A percentile compares a stretch with the other conserved stretches of the same genome.
Conservation (phyloP, 176 grass and related monocot genomes). For the Ananas comosus region DNA sequence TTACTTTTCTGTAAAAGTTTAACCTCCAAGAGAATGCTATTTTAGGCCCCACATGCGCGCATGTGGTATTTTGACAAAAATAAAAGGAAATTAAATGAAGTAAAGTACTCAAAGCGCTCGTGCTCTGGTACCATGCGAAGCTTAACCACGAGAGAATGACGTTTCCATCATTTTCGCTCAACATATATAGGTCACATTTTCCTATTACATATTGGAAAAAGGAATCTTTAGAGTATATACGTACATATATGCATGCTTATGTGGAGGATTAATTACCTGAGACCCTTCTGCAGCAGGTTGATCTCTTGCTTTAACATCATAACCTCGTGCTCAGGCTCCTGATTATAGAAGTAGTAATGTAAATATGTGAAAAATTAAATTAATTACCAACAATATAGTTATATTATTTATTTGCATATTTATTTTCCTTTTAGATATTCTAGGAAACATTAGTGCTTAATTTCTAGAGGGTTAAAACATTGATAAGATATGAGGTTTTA, state of each 20-base stretch:
- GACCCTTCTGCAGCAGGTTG: constrained; percentile 29
- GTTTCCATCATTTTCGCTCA: no score
- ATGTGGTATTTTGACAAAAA: no score
- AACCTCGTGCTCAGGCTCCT: constrained; percentile 22
- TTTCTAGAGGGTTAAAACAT: background rate
- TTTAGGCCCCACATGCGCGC: no score
- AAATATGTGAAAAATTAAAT: background rate
- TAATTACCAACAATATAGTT: background rate
- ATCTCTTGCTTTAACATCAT: constrained; percentile 26
- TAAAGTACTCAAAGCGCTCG: no score
- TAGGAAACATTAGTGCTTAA: background rate
- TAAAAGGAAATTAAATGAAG: no score
- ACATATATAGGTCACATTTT: background rate
- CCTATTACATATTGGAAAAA: no score
- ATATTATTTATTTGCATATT: no score
- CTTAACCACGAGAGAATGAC: no score
- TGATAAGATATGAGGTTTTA: no score
- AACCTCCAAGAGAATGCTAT: no score
- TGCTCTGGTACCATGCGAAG: no score
- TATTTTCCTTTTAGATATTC: background rate
- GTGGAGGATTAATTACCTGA: constrained; percentile 19
- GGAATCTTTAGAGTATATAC: background rate
- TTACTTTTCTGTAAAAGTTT: no score
- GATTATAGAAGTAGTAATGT: background rate
- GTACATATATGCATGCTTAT: background rate